Evolutionary conservation across 306 rosid species (phyloP), one percentile per base, ranked within the genome.

Genomic region (Cucurbita argyrosperma): DNA sequence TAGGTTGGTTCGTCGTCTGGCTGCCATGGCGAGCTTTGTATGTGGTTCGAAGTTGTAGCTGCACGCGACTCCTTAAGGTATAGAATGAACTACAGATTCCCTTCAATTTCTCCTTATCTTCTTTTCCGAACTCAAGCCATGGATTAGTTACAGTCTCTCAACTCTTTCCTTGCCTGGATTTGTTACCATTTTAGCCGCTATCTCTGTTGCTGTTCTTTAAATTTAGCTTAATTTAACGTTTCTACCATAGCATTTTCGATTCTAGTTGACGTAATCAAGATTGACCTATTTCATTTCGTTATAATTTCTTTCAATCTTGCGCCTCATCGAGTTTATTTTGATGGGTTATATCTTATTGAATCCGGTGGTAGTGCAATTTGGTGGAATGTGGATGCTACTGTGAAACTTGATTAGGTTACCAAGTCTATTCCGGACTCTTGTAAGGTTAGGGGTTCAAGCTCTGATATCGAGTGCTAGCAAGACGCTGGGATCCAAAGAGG

Each of bases 381-480:
- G 14, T 50, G 37, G 47, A 12, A 9, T 77, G 51, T 53, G 46
- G 46, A 9, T 35, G 15, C 37, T 55, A 1, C 43, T 53, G 11
- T 8, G 43, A 35, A 46, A 38, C 6, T 49, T 30, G 42, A 55
- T 43, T 74, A 13, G 46, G 35, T 5, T 63, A 45, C 47, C 77
- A 15, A 74, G 47, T 21, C 12, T n/a, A 10, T 79, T 30, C 54
- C 19, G 13, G 51, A 1, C 65, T 7, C 71, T 74, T 3, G 3
- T 3, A 56, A 89, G 98, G 98, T 87, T 60, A 86, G 78, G 85
- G 93, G 89, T 78, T 88, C 87, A 55, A 79, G 35, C 26, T 26
- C 2, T 26, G 2, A 26, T 26, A 26, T 26, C 35, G 35, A 30
- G 30, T 26, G 30, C 30, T 2, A 26, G 30, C 30, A 2, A 26